Evolutionary conservation across 352 stramenopile species (phyloP), one percentile per base, ranked within the genome.

Genomic region (Pilasporangium apinafurcum): DNA sequence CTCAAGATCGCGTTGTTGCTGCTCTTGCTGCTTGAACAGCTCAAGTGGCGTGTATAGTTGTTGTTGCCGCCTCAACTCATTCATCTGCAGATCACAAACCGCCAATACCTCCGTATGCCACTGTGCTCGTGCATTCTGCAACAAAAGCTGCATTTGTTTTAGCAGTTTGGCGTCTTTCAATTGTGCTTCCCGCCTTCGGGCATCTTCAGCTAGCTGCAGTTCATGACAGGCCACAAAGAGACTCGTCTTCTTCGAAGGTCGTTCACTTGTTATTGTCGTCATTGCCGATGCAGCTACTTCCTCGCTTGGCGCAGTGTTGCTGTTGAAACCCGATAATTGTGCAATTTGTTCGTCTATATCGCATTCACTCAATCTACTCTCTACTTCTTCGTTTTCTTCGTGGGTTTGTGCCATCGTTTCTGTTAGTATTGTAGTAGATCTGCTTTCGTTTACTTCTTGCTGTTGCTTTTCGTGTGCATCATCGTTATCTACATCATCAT

Each of bases 161-260:
- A 83, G 56, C 9, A 74, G 5, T 8, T 64, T 56, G 10, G 78
- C 54, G 33, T 83, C 65, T 8, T 48, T 33, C 1, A 42, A 46
- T 2, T 50, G 55, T 30, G 64, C 49, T 25, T 68, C 61, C 0
- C 51, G 53, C 21, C 64, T 38, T 2, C 68, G 54, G 2, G 41
- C 54, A n/a, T 68, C 57, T 31, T 82, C 65, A 6, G 48, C 52
- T 2, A 39, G 44, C 26, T 80, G 62, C 9, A 74, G 46, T 8
- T 72, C 52, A 20, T 78, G 68, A 37, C 75, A 68, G 37, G 57
- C 66, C 14, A 54, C 52, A 29, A 76, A 83, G 8, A 78, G 49
- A 18, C 64, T 76, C 35, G 65, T 68, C 22, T 55, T 51, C 20
- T 2, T 26, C 16, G 6, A 7, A 18, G 24, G 16, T 10, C 26